Base-by-base conservation (phyloP, 164 flowering plant species). In the Kingdonia uniflora region DNA sequence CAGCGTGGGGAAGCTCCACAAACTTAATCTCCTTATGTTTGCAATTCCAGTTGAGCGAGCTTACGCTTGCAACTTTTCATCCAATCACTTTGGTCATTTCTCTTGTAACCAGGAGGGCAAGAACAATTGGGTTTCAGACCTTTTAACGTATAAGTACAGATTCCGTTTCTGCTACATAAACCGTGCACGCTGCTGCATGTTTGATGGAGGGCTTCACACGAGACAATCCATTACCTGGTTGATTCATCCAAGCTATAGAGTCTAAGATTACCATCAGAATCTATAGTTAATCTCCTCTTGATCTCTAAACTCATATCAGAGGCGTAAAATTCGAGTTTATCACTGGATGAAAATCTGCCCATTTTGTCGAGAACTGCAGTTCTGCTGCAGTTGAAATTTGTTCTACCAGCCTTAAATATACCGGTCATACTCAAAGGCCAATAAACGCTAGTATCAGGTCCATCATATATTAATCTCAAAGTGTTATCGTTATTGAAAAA, bases 51-150 rank as follows among this genome's bases (percentile, higher is more conserved):
- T 63, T 63, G n/a, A n/a, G n/a, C n/a, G 67, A 72, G 63, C 56
- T 48, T 62, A 4, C 66, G 65, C 57, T 64, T 65, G 56, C 76
- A 71, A 10, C 76, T 74, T 55, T 62, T 38, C 29, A 22, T 61
- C 79, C 74, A 71, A 40, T 69, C 49, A 17, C 53, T 49, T 11
- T 26, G 54, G 26, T 54, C 58, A 17, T 38, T 47, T 19, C 47
- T 48, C 4, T 39, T 52, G n/a, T 22, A 61, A n/a, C 64, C 58
- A 1, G 57, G 54, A 1, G 58, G 58, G 22, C 65, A 53, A 5
- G 58, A 45, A 46, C 57, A 53, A n/a, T 16, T 23, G n/a, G 58
- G 58, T 20, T 23, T 20, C 16, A 52, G 57, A 29, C 35, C 35
- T 3, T 29, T 29, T 3, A 29, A 29, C 7, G 58, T 22, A 54